Percentiles rank a stretch among this genome's conserved stretches.
phyloP scores from a whole-genome alignment of 352 stramenopile genomes.

The Pythium plurisporium region DNA sequence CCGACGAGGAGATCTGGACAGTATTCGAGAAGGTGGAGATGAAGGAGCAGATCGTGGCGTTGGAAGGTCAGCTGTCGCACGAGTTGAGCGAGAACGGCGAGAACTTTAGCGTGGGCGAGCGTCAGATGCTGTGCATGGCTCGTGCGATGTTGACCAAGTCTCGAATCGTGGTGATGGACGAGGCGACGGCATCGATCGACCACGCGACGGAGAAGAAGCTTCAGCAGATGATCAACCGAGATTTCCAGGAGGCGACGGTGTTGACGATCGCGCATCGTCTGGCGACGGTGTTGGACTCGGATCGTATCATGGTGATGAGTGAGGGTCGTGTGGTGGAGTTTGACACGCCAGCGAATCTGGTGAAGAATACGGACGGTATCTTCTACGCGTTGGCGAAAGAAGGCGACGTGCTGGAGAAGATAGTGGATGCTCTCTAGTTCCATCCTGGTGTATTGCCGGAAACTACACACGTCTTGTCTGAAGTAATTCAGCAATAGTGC shows the following conservation, averaged over 20 bases:
- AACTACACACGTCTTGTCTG: too few species aligned
- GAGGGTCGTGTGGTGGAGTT: constrained; percentile 82
- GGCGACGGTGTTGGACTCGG: constrained; percentile 96
- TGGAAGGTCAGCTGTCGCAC: constrained; percentile 23
- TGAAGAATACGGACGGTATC: neutral
- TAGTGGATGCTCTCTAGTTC: too few species aligned
- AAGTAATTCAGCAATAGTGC: too few species aligned
- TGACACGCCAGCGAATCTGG: constrained; percentile 46
- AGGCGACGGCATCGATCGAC: constrained; percentile 77
- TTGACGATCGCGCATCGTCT: constrained; percentile 95
- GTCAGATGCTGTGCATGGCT: constrained; percentile 95
- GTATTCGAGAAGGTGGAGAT: constrained; percentile 73
- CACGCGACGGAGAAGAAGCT: constrained; percentile 72
- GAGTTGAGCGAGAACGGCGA: constrained; percentile 83
- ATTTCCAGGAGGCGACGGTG: constrained; percentile 92
- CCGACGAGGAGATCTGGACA: constrained; percentile 59
- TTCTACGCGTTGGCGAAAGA: constrained; percentile 16
- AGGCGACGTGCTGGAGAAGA: neutral
- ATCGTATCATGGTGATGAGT: too few species aligned
- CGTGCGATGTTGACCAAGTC: constrained; percentile 86
- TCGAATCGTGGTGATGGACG: constrained; percentile 84
- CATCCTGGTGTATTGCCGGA: too few species aligned
- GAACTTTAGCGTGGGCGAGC: constrained; percentile 94
- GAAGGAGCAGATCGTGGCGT: constrained; percentile 23
- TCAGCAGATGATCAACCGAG: constrained; percentile 65